Evolutionary conservation across 768 basidiomycete genomes (phyloP), one percentile per base, ranked within the genome.

Genomic region (Exidia glandulosa): DNA sequence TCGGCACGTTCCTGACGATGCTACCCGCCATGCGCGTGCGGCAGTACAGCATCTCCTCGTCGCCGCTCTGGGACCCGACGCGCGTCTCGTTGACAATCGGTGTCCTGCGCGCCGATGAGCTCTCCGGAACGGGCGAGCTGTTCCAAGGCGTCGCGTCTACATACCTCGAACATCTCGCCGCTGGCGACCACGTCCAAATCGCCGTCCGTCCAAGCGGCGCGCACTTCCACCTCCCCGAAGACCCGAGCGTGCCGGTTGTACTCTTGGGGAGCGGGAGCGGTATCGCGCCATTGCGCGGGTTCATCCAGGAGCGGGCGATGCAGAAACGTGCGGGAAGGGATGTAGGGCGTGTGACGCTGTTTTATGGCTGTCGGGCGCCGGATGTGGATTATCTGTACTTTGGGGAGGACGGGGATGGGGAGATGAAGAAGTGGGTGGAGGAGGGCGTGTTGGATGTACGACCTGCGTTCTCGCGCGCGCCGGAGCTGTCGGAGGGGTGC

Each of bases 41-140:
- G 27, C 78, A 79, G 66, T 79, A 81, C 68, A 78, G 77, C 2
- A 79, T 79, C 63, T 79, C 79, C 0, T 78, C 77, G 1, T 78
- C 77, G 2, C 78, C 78, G 3, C 69, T 81, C 9, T 74, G 74
- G 72, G 71, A 77, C 60, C 69, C 78, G 5, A 64, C 68, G 34
- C 73, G 70, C 47, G 75, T 74, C 31, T 73, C 76, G 23, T 70
- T 80, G 33, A 79, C 79, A 29, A 62, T 79, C 61, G 76, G 75
- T 65, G 75, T 79, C 19, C 64, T 80, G 33, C 71, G 75, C 41
- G 69, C 71, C 3, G 74, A 75, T 0, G 62, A 75, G 30, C 58
- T 74, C 36, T 71, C 75, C 3, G 74, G 72, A 4, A 59, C 64
- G 19, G 63, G 62, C 2, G 66, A 72, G 45, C 64, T 63, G 1